These are phyloP conservation scores for Rugosomyces carneus DNA, from an alignment of 1,284 basidiomycete species.

Conservation along the genomic window DNA sequence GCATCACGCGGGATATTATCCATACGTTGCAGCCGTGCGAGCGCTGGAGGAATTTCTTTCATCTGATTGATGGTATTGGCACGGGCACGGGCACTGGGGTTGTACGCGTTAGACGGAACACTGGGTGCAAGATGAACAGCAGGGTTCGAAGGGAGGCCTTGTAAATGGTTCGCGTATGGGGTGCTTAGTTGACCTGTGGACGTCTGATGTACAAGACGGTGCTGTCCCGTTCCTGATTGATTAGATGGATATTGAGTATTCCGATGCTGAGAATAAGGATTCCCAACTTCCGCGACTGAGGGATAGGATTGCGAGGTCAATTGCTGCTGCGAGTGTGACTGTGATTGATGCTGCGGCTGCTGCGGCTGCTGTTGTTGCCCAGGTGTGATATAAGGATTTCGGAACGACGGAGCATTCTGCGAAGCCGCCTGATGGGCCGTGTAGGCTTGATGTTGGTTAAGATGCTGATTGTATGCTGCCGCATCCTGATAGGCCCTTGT, in stretches of 20 bases:
- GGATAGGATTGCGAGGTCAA: conserved; percentile 26
- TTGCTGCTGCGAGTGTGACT: conserved; percentile 34
- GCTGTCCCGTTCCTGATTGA: conserved; percentile 29
- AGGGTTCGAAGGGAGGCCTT: conserved; percentile 18
- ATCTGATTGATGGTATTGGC: conserved; percentile 89
- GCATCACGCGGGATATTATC: conserved; percentile 82
- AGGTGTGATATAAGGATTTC: conserved; percentile 67
- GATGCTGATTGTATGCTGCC: conserved; percentile 90
- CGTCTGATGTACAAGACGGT: conserved; percentile 40
- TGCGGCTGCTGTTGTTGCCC: conserved; percentile 32
- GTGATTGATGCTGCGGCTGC: conserved; percentile 26
- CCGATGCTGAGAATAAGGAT: conserved; percentile 27
- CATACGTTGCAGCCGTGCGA: conserved; percentile 85
- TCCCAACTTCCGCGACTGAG: conserved; percentile 18
- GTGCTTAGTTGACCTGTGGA: conserved; percentile 44
- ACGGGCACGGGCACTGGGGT: conserved; percentile 60
- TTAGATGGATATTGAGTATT: conserved; percentile 30
- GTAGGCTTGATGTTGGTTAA: conserved; percentile 91
- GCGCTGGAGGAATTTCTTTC: conserved; percentile 87
- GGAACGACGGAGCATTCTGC: conserved; percentile 61
- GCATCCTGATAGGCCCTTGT: conserved; percentile 88
- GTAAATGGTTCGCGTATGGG: conserved; percentile 37
- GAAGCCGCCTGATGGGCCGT: conserved; percentile 74
- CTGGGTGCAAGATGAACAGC: conserved; percentile 42
- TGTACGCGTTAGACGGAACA: conserved; percentile 62